Percentiles rank a stretch among this genome's conserved stretches.
These are phyloP conservation scores for Castanopsis chinensis DNA, from an alignment of 306 rosid species.

Conservation along the genomic window DNA sequence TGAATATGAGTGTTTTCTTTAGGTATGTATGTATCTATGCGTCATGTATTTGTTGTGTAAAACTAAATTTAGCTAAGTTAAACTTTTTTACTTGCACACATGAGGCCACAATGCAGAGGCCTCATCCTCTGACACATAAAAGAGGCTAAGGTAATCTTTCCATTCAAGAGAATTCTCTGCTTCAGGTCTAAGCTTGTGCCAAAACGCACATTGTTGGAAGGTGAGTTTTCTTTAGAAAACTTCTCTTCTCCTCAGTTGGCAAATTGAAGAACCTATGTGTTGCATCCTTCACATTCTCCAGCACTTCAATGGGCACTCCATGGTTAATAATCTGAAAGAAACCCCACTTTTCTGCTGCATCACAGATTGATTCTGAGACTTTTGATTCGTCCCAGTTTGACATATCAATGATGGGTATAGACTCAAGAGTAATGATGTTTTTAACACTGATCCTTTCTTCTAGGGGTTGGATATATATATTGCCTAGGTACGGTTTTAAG, in stretches of 20 bases:
- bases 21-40: no score
- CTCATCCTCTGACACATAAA: conserved; percentile 54
- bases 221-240: conserved; percentile 35
- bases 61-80: neutral
- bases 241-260: conserved; percentile 46
- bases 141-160: conserved; percentile 61
- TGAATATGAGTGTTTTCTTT: no score
- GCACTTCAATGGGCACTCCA: conserved; percentile 48
- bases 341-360: conserved; percentile 64
- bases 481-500: conserved; percentile 43
- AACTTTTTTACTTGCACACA: conserved; percentile 38
- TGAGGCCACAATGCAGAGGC: conserved; percentile 55
- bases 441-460: conserved; percentile 32
- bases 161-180: conserved; percentile 63
- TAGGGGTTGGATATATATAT: conserved; percentile 51
- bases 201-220: conserved; percentile 35
- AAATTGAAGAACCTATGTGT: conserved; percentile 46
- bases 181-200: conserved; percentile 49
- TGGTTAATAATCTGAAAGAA: conserved; percentile 61
- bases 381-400: conserved; percentile 36
- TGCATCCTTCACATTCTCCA: conserved; percentile 46
- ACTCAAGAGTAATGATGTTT: conserved; percentile 4
- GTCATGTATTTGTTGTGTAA: neutral
- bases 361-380: conserved; percentile 36
- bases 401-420: conserved; percentile 60